Evolutionary conservation across 2,329 filamentous ascomycete species (phyloP).

Genomic region (Botrytis elliptica): DNA sequence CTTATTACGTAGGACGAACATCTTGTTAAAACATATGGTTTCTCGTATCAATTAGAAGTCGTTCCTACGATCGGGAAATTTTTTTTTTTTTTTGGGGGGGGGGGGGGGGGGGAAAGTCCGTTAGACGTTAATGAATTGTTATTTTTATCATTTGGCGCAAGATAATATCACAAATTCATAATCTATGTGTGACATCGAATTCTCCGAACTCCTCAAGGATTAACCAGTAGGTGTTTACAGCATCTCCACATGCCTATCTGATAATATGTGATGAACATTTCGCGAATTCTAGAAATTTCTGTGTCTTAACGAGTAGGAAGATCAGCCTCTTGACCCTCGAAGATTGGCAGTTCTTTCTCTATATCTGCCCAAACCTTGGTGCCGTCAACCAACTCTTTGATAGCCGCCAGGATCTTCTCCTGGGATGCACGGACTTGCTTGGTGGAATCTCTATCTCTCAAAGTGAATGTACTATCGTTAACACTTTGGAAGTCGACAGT

Average conservation of each 20-base stretch:
- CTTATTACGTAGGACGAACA: not conserved
- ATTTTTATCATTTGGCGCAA: not conserved
- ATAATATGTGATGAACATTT: not conserved
- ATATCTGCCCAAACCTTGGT: slow-evolving; percentile 66
- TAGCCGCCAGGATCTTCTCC: slow-evolving; percentile 74
- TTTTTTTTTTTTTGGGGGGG: too few relatives aligned
- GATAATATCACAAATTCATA: not conserved
- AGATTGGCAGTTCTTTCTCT: slow-evolving; percentile 74
- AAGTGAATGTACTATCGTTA: slow-evolving; percentile 80
- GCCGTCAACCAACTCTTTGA: slow-evolving; percentile 51
- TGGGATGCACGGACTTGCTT: slow-evolving; percentile 84
- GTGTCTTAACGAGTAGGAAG: slow-evolving; percentile 26
- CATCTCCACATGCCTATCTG: slow-evolving; percentile 5
- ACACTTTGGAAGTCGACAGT: slow-evolving; percentile 96
- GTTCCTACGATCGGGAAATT: not conserved
- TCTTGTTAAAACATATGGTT: not conserved
- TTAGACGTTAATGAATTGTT: not conserved
- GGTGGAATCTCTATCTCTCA: slow-evolving; percentile 87
- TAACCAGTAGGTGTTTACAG: not conserved
- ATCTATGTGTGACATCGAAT: not conserved
- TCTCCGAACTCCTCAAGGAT: slow-evolving; percentile 1
- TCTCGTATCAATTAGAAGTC: not conserved
- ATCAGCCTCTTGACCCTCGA: slow-evolving; percentile 68
- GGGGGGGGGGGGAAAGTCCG: too few relatives aligned
- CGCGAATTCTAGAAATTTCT: not conserved